Evolutionary conservation across 1,284 basidiomycete genomes (phyloP), one percentile per base, ranked within the genome.

Genomic region (Fomitopsis palustris): DNA sequence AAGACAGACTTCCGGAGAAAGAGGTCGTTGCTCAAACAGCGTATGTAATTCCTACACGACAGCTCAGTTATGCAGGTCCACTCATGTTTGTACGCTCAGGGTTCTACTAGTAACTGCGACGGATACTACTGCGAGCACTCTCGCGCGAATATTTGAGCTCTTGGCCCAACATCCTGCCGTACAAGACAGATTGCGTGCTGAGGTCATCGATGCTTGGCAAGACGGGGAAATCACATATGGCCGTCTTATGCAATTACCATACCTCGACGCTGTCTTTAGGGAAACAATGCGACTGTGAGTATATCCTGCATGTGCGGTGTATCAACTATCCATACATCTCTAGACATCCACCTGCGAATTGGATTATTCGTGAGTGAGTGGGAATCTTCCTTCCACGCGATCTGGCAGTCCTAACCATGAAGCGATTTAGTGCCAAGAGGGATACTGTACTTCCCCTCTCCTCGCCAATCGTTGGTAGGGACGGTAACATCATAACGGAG

Each of bases 401-500:
- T 9, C 5, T 14, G 8, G 45, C n/a, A n/a, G n/a, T n/a, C n/a
- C 33, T 29, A 35, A 38, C 8, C 17, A 6, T 3, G 25, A 47
- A 17, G 6, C 35, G 37, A n/a, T 1, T 8, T n/a, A 57, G 75
- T 66, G 9, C 61, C 1, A 59, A 58, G 17, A 67, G 63, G 54
- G 55, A 63, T 58, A 57, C 62, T 35, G 54, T 65, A 53, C 38
- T 72, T 59, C 58, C 69, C 65, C 62, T 65, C 31, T 63, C 64
- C 19, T 45, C 67, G 56, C 65, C 68, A 0, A 61, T 69, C 29
- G 58, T 54, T 7, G 66, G 63, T 1, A 21, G 52, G 0, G 61
- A 68, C 54, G 81, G 79, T 0, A 56, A 72, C 39, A 58, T 66
- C 0, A 70, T 80, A 1, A 66, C 75, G 33, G 70, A 73, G 25